A percentile compares a stretch with the other conserved stretches of the same genome.
These are phyloP conservation scores for Leishmania major DNA, from an alignment of 208 protist species.

Conservation along the genomic window DNA sequence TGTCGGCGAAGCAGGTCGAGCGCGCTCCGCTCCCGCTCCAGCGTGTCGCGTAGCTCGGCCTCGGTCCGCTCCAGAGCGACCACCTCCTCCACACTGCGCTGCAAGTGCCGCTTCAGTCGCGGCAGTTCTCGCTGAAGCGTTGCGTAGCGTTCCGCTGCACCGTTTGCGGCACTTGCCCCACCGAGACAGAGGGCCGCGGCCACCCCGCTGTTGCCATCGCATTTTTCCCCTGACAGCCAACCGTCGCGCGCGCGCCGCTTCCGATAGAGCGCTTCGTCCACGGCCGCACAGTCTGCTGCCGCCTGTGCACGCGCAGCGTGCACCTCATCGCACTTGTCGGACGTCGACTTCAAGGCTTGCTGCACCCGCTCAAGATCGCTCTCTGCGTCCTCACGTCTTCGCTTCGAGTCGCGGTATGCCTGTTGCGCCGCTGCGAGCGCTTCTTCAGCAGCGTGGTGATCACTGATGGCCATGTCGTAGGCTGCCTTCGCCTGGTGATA, in stretches of 20 bases:
- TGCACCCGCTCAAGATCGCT: background rate
- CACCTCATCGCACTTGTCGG: constrained; percentile 14
- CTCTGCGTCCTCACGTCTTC: background rate
- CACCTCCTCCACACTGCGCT: constrained; percentile 4
- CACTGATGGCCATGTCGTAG: constrained; percentile 13
- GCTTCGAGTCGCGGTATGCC: background rate
- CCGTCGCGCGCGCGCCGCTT: background rate
- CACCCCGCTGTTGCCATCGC: background rate
- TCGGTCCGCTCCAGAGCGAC: constrained; percentile 5
- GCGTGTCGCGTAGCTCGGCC: background rate
- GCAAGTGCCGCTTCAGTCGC: constrained; percentile 15
- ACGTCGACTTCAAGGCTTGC: background rate
- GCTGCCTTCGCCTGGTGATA: constrained; percentile 1
- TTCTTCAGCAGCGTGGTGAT: constrained; percentile 10
- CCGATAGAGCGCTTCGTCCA: constrained; percentile 3
- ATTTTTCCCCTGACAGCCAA: background rate
- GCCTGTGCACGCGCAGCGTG: background rate
- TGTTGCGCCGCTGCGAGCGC: constrained; percentile 3
- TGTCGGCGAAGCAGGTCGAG: constrained; percentile 7
- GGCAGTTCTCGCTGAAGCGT: background rate
- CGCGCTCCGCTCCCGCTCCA: background rate
- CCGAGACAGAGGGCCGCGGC: background rate
- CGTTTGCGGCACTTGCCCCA: background rate
- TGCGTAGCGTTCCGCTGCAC: background rate
- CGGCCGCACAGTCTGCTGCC: constrained; percentile 8